Evolutionary conservation across 164 flowering plant species (phyloP).

Genomic region (Piper longum): DNA sequence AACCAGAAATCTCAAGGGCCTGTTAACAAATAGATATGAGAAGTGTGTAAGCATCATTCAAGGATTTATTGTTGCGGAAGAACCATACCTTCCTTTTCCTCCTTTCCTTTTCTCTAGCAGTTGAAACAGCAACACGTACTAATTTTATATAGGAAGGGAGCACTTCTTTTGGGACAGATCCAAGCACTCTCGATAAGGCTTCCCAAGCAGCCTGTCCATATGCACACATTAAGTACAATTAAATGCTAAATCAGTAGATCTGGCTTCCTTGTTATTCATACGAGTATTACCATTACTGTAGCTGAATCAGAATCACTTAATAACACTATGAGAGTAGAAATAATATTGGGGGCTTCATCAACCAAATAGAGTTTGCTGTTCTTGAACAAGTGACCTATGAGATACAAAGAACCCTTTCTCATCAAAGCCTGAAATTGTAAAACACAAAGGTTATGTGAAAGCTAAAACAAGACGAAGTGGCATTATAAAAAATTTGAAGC

Average conservation of each 20-base stretch:
- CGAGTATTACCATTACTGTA: constrained; percentile 50
- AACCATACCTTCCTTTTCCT: constrained; percentile 61
- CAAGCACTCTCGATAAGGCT: constrained; percentile 71
- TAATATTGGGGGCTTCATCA: constrained; percentile 90
- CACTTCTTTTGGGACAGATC: constrained; percentile 84
- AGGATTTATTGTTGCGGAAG: not conserved
- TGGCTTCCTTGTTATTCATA: not conserved
- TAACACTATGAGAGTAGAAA: constrained; percentile 72
- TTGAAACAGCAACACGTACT: constrained; percentile 93
- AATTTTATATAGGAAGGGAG: constrained; percentile 82
- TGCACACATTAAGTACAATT: constrained; percentile 3
- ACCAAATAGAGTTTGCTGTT: constrained; percentile 88
- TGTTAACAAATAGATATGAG: not conserved
- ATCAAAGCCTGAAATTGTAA: constrained; percentile 45
- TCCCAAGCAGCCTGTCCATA: constrained; percentile 81
- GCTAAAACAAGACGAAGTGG: not conserved
- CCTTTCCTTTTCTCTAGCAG: constrained; percentile 87
- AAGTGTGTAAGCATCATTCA: not conserved
- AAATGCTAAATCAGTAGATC: not conserved
- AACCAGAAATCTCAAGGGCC: not conserved
- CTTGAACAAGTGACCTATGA: constrained; percentile 81
- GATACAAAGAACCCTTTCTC: constrained; percentile 62
- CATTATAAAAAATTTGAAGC: not conserved
- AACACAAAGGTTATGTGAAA: not conserved
- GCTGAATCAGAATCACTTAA: constrained; percentile 83